A percentile compares a stretch with the other conserved stretches of the same genome.
Conservation (phyloP, 2,329 filamentous ascomycete species). For the Epicoccum sorghinum region DNA sequence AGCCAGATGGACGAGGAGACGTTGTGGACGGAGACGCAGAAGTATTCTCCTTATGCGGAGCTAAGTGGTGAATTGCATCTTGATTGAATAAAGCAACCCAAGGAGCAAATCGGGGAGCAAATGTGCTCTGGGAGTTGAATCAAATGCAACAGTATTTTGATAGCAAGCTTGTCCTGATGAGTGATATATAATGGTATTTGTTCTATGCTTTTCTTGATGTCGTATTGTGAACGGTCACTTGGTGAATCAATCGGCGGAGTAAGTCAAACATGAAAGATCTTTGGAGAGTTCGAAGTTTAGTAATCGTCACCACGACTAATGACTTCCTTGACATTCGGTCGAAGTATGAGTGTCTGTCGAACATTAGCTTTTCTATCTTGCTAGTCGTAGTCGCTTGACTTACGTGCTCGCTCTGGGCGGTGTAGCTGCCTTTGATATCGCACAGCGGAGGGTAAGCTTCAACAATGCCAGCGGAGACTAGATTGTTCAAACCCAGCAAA, state of each 20-base stretch:
- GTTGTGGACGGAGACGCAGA: conserved; percentile 43
- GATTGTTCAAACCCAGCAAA: conserved; percentile 83
- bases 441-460: conserved; percentile 88
- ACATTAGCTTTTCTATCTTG: conserved; percentile 13
- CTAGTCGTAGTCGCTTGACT: conserved; percentile 48
- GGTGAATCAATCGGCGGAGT: no score
- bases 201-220: conserved; percentile 10
- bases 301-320: conserved; percentile 87
- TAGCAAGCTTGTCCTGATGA: background rate
- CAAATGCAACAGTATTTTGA: background rate
- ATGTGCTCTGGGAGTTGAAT: background rate
- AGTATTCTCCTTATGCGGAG: conserved; percentile 45
- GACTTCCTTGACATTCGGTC: conserved; percentile 74
- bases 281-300: conserved; percentile 49
- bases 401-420: conserved; percentile 93
- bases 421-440: conserved; percentile 93
- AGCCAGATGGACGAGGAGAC: conserved; percentile 58
- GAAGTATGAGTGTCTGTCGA: conserved; percentile 44
- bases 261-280: no score
- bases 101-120: background rate
- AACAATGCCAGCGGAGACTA: conserved; percentile 82
- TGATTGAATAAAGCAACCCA: conserved; percentile 14
- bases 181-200: background rate
- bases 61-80: conserved; percentile 35
- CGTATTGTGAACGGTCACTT: conserved; percentile 1